phyloP scores from a whole-genome alignment of 2,329 filamentous ascomycete species.

The Trichoderma cornu-damae region DNA sequence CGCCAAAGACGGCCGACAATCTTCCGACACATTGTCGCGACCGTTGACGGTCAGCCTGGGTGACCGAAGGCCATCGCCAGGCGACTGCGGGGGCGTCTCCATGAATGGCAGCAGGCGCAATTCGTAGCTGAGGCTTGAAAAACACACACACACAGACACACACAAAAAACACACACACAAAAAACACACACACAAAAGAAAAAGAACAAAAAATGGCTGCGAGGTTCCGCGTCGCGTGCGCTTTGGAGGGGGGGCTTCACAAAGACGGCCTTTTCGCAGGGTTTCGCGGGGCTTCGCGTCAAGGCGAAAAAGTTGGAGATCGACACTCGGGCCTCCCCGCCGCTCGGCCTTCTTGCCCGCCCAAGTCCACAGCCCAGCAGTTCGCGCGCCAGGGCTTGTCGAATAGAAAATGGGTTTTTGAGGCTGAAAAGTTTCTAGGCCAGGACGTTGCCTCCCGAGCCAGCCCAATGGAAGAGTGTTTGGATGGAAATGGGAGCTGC shows the following conservation, averaged over 20 bases:
- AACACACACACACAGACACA: too few species aligned
- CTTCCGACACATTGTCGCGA: conserved; percentile 23
- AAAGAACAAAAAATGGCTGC: neutral
- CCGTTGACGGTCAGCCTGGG: conserved; percentile 30
- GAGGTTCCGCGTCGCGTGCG: neutral
- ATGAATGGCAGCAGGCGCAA: conserved; percentile 17
- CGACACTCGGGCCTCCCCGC: neutral
- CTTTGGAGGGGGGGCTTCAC: too few species aligned
- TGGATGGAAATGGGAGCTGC: neutral
- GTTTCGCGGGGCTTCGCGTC: neutral
- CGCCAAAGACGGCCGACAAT: conserved; percentile 11
- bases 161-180: too few species aligned
- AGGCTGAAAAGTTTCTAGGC: conserved; percentile 13
- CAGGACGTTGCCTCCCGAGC: neutral
- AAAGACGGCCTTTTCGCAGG: neutral
- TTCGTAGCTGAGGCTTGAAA: neutral
- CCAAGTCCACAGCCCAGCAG: neutral
- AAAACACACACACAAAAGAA: too few species aligned
- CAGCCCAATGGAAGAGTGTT: conserved; percentile 8
- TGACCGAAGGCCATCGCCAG: conserved; percentile 24
- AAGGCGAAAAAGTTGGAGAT: neutral
- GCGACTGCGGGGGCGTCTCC: conserved; percentile 22
- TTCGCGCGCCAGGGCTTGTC: conserved; percentile 1
- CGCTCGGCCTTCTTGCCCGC: neutral
- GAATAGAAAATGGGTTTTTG: neutral